phyloP scores from a whole-genome alignment of 345 rosid genomes.

The Noccaea bulbosa region DNA sequence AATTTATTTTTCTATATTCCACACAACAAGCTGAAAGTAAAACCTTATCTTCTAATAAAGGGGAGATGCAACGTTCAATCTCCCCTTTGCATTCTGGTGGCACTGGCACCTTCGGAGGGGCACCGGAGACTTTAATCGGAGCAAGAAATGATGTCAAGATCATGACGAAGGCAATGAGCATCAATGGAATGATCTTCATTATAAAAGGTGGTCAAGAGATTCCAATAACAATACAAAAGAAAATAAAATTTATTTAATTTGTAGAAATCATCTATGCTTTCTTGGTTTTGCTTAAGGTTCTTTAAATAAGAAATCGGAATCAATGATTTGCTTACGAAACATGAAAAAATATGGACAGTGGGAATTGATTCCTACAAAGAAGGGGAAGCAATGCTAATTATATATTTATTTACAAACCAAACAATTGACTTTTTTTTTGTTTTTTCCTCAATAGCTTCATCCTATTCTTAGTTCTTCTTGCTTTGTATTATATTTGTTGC shows the following conservation, averaged over 20 bases:
- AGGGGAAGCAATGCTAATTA: neutral
- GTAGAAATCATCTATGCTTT: too few relatives aligned
- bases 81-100: neutral
- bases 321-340: too few relatives aligned
- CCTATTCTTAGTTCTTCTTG: neutral
- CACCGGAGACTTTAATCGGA: neutral
- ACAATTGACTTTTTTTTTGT: neutral
- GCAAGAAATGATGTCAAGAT: neutral
- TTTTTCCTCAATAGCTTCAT: neutral
- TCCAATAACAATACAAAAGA: too few relatives aligned
- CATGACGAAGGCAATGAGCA: neutral
- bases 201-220: neutral
- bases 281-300: too few relatives aligned
- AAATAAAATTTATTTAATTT: too few relatives aligned
- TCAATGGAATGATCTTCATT: slow-evolving; percentile 4
- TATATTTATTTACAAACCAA: neutral
- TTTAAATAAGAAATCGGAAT: too few relatives aligned
- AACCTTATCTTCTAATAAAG: too few relatives aligned
- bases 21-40: too few relatives aligned
- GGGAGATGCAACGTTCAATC: too few relatives aligned
- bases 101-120: neutral
- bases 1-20: too few relatives aligned
- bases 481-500: too few relatives aligned
- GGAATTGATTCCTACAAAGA: neutral
- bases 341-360: neutral